Evolutionary conservation across 208 protist genomes (phyloP), one percentile per base, ranked within the genome.

Genomic region (Crithidia expoeki): DNA sequence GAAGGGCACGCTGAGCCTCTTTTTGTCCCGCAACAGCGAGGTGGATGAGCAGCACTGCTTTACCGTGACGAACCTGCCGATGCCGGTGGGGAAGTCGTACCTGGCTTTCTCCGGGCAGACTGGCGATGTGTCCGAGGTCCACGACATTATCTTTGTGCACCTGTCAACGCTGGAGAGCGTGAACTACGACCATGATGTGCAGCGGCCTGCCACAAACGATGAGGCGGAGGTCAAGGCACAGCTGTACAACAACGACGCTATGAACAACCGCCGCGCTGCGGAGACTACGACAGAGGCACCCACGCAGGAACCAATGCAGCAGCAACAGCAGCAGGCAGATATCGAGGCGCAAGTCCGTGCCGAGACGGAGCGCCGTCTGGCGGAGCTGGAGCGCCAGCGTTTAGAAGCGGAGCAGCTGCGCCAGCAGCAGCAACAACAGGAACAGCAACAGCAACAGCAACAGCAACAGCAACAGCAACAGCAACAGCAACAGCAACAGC

Each of bases 131-230:
- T 70, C 75, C 0, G 79, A 87, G 47, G 82, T 72, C 40, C 91
- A 96, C 72, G 91, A 96, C 64, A 79, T 96, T 44, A 17, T 85
- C 14, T 96, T 90, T 74, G 47, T 94, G 17, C 88, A 96, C 67
- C 61, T 86, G 2, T 78, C 78, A 23, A 79, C 87, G 4, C 47
- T 94, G 19, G 68, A 64, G 21, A 77, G 67, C 11, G 71, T 53
- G 2, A 55, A 60, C 14, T 96, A 94, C 79, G 74, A 81, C 52
- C 77, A 90, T 59, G 80, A 96, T 58, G 76, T 94, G n/a, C 75
- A 79, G 40, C 23, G 77, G 53, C 71, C 60, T 47, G 25, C 42
- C 21, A 17, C 36, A 14, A 25, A 38, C 10, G 11, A 38, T 11
- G 65, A 47, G 16, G 50, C 2, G 28, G 4, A 44, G 0, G 28